phyloP scores from a whole-genome alignment of 2,329 filamentous ascomycete species.

The Neopestalotiopsis sp. region DNA sequence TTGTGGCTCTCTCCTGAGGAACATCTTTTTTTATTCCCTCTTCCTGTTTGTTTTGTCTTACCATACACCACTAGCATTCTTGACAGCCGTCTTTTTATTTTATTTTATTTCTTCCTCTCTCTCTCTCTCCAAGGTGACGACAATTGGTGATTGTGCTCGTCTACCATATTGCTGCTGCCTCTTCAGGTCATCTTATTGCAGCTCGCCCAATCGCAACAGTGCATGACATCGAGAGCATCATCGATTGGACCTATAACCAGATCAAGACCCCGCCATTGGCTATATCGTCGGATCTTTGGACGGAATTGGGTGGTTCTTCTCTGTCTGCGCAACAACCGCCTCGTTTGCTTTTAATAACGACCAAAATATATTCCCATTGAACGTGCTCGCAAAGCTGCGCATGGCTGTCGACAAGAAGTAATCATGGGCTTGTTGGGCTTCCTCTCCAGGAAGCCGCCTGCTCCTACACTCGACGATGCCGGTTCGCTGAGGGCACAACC shows the following conservation, averaged over 20 bases:
- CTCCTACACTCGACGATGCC: slow-evolving; percentile 19
- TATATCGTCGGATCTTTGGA: background rate
- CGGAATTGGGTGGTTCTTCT: background rate
- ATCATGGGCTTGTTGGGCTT: slow-evolving; percentile 44
- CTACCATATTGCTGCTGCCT: background rate
- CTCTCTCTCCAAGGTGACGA: background rate
- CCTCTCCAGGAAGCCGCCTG: slow-evolving; percentile 35
- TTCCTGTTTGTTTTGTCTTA: background rate
- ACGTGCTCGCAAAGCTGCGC: slow-evolving; percentile 10
- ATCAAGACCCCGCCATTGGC: background rate
- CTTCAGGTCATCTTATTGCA: background rate
- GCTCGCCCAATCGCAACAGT: background rate
- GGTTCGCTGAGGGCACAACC: slow-evolving; percentile 38
- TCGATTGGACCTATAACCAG: background rate
- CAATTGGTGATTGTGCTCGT: background rate
- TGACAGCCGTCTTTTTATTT: background rate
- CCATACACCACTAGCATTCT: background rate
- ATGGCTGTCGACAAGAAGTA: slow-evolving; percentile 10
- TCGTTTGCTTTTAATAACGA: slow-evolving; percentile 8
- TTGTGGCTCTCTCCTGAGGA: background rate
- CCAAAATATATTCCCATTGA: slow-evolving; percentile 12
- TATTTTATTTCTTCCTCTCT: background rate
- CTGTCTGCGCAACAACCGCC: background rate
- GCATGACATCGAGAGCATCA: background rate
- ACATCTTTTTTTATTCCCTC: background rate